A percentile compares a stretch with the other conserved stretches of the same genome.
Conservation (phyloP, 1,284 basidiomycete genomes). For the Stereum hirsutum region DNA sequence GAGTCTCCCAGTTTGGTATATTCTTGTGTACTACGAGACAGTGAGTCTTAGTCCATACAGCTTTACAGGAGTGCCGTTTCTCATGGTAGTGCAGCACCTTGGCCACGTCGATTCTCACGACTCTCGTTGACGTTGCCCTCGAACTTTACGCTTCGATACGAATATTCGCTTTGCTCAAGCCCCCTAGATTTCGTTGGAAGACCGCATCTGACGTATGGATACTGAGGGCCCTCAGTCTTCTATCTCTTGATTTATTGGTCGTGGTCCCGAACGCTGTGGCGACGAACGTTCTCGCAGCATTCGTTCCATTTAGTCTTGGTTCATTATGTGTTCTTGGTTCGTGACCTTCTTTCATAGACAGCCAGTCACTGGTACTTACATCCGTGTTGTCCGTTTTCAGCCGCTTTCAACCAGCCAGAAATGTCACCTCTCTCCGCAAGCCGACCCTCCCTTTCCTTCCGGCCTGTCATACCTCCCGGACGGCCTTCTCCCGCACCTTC, state of each 20-base stretch:
- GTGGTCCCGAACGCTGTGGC: conserved; percentile 29
- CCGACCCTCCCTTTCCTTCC: too few species aligned
- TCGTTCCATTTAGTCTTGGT: conserved; percentile 39
- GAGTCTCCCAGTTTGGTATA: neutral
- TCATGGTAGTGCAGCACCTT: conserved; percentile 24
- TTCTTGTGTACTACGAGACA: neutral
- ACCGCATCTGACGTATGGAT: conserved; percentile 22
- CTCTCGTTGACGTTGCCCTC: conserved; percentile 29
- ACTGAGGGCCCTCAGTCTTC: conserved; percentile 27
- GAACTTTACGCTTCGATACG: conserved; percentile 34
- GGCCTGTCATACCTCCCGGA: too few species aligned
- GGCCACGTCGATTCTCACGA: conserved; percentile 31
- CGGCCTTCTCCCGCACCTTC: too few species aligned
- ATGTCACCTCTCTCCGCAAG: too few species aligned
- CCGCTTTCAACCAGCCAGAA: conserved; percentile 13
- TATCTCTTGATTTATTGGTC: conserved; percentile 36
- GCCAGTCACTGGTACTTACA: conserved; percentile 5
- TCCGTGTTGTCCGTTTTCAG: conserved; percentile 1
- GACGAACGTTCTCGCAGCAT: conserved; percentile 32
- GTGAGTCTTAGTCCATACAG: neutral
- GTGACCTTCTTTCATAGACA: conserved; percentile 8
- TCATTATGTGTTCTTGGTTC: conserved; percentile 34
- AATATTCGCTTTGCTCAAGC: conserved; percentile 22
- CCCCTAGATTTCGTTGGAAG: conserved; percentile 15
- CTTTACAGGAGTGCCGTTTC: neutral